A percentile compares a stretch with the other conserved stretches of the same genome.
These are phyloP conservation scores for Oryza glumipatula DNA, from an alignment of 176 grass and related monocot genomes.

Conservation along the genomic window DNA sequence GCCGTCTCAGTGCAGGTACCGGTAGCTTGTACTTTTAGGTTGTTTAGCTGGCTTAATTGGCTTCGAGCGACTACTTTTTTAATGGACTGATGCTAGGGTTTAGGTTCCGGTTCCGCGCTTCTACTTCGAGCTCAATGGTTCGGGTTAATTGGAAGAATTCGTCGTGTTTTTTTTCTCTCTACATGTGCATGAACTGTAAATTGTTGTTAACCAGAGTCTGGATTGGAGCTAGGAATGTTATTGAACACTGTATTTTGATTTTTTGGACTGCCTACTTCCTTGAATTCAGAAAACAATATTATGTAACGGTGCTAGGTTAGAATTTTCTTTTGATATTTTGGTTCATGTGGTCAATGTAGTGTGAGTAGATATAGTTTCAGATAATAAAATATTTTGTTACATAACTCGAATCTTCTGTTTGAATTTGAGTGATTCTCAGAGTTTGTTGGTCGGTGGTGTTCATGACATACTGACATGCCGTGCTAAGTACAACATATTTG, in stretches of 20 bases:
- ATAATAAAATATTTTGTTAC: not conserved
- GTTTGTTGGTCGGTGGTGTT: not conserved
- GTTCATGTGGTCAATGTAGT: conserved; percentile 1
- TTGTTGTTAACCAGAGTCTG: not conserved
- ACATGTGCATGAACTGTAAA: not conserved
- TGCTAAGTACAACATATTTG: not conserved
- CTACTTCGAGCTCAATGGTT: conserved; percentile 18
- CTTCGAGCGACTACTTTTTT: not conserved
- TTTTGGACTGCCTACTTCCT: not conserved
- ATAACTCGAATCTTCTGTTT: conserved; percentile 2
- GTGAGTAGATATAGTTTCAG: not conserved
- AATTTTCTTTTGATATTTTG: not conserved
- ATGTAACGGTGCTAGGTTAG: not conserved
- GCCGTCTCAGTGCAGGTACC: conserved; percentile 86
- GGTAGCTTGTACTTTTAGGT: not conserved
- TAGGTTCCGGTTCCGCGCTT: not conserved
- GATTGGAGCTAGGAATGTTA: not conserved
- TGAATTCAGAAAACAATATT: not conserved
- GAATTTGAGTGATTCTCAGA: not conserved
- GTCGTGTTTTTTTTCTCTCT: conserved; percentile 1
- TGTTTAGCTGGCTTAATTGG: not conserved
- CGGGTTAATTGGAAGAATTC: not conserved
- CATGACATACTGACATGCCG: conserved; percentile 1
- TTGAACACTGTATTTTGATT: not conserved
- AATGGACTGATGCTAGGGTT: conserved; percentile 33